Conservation (phyloP, 1,139 yeast species). For the Geotrichum australiense region DNA sequence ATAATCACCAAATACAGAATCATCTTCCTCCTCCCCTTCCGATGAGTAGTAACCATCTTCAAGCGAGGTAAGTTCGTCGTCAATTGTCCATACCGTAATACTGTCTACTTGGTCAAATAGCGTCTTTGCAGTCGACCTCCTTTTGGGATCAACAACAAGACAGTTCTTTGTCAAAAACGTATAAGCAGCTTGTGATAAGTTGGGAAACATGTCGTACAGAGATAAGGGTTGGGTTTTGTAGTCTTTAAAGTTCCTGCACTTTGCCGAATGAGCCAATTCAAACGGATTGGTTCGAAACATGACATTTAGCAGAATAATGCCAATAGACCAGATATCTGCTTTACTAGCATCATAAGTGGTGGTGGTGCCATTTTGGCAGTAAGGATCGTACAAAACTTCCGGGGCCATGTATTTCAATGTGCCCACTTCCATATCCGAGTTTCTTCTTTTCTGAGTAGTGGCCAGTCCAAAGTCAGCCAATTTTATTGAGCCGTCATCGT, state of each 20-base stretch:
- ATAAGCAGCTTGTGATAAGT: constrained; percentile 82
- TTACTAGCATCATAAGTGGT: constrained; percentile 73
- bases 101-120: constrained; percentile 48
- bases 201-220: constrained; percentile 82
- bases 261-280: constrained; percentile 69
- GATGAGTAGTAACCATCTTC: neutral
- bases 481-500: constrained; percentile 61
- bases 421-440: constrained; percentile 85
- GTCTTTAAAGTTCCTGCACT: constrained; percentile 68
- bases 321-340: constrained; percentile 91
- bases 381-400: constrained; percentile 50
- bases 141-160: constrained; percentile 78
- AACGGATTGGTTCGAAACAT: constrained; percentile 91
- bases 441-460: constrained; percentile 48
- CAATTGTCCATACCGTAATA: constrained; percentile 70
- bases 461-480: constrained; percentile 93
- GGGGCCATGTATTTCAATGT: constrained; percentile 98
- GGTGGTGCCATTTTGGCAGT: constrained; percentile 26
- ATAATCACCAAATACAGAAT: neutral
- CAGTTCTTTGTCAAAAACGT: constrained; percentile 63
- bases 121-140: constrained; percentile 60
- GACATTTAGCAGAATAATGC: constrained; percentile 75
- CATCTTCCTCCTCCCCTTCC: neutral
- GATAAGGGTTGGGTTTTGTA: constrained; percentile 86
- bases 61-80: constrained; percentile 37